Base-by-base conservation (phyloP, 306 rosid genomes). In the Astragalus glycyphyllos region DNA sequence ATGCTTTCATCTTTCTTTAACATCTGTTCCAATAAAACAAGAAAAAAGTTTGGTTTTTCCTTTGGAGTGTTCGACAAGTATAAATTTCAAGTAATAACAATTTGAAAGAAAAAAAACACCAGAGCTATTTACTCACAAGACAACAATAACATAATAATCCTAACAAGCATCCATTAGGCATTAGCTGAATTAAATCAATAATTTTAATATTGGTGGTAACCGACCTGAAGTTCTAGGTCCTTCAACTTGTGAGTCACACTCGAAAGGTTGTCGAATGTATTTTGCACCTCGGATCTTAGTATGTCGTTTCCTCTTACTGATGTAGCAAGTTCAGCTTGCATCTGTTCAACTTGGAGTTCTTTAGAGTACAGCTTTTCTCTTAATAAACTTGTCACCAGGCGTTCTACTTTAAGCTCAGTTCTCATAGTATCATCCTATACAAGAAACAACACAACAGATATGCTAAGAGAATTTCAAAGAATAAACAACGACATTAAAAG, bases 271-370 rank as follows among this genome's bases (percentile, higher is more conserved):
- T 89, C 97, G 62, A 83, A 79, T 8, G 88, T 82, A 84, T 85
- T 91, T 77, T 85, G 93, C 58, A 95, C 86, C 83, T 95, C 96
- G 65, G 86, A 84, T 74, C 81, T 84, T 62, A 95, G 86, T 20
- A 91, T 84, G 78, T 88, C 96, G 11, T 80, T 88, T 58, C 99
- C 99, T 80, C 99, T 95, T 37, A 89, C 96, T 41, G 96, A 90
- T 38, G 99, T 78, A 56, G 92, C 97, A 69, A 95, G 80, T 79
- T 89, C 97, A 46, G 96, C 93, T 79, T 85, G 96, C 86, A 95
- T 77, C 80, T 91, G 96, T 84, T 91, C 99, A 65, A 80, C 85
- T 84, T 87, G 87, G 58, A 84, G 87, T 77, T 95, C 96, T 78
- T 89, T 95, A 53, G 97, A 87, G 68, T 81, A 84, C 68, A 95